Conservation (phyloP, 139 green algal species). For the Yamagishiella unicocca region DNA sequence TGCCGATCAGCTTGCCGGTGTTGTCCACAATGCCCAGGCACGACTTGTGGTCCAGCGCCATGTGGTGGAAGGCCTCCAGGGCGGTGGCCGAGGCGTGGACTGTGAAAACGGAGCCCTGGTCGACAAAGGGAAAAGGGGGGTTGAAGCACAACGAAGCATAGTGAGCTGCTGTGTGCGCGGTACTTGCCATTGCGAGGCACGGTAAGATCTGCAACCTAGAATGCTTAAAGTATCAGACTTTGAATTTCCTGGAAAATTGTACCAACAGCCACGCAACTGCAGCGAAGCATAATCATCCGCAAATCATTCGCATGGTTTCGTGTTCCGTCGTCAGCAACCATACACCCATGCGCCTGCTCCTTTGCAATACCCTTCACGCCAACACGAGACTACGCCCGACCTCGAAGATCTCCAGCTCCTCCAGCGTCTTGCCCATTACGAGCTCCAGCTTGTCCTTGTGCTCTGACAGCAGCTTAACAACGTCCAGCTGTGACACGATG, state of each 20-base stretch:
- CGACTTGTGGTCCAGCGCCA: conserved; percentile 67
- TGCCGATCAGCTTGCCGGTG: conserved; percentile 61
- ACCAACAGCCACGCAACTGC: no score
- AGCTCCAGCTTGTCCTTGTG: conserved; percentile 58
- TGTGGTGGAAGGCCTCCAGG: conserved; percentile 63
- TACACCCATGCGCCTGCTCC: no score
- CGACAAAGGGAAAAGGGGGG: background rate
- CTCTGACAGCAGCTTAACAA: conserved; percentile 56
- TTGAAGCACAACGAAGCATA: background rate
- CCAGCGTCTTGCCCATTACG: conserved; percentile 33
- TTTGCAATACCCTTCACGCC: no score
- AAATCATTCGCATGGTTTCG: no score
- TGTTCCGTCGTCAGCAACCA: no score
- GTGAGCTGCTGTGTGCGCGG: no score
- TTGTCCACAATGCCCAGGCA: conserved; percentile 61
- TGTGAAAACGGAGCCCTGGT: conserved; percentile 54
- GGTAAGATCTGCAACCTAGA: no score
- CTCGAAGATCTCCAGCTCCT: conserved; percentile 54
- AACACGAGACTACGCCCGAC: background rate
- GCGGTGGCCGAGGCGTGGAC: conserved; percentile 46
- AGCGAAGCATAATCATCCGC: no score
- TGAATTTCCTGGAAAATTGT: no score
- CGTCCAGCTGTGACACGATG: conserved; percentile 63
- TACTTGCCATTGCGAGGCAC: no score
- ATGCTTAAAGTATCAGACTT: no score